Evolutionary conservation across 163 green algal genomes (phyloP), one percentile per base, ranked within the genome.

Genomic region (Chlamydomonas reinhardtii): DNA sequence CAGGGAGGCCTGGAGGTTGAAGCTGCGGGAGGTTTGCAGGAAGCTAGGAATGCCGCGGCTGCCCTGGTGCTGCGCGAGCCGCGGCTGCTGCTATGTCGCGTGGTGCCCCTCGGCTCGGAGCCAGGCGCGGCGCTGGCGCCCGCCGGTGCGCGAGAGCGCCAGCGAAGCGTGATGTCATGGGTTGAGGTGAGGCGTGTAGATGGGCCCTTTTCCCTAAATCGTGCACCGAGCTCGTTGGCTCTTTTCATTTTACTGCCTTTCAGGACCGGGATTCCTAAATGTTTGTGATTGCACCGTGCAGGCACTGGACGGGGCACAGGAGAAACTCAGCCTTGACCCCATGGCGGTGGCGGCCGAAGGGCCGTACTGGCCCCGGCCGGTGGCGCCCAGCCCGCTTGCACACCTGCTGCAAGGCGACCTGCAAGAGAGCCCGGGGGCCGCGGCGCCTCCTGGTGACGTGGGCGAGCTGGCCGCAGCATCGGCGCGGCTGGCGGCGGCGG

Each of bases 21-120:
- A 20, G 62, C 25, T 5, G 62, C 2, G 8, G 62, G 24, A 4
- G 62, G 22, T 39, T 54, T 6, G 43, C 43, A 19, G 31, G 66
- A 31, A 16, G 66, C 66, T 0, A 31, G 31, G 31, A 4, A 4
- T 16, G 11, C 37, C 0, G 66, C 66, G 66, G 31, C 31, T 6
- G 31, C 16, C 12, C 15, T 73, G 31, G 66, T 17, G 31, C 31
- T 15, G 31, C 22, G 22, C 22, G 77, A 52, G 29, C 79, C 79
- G 32, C 68, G 48, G 79, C 68, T 85, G 48, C 79, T 85, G 79
- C 68, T 85, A 68, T 77, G 79, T 34, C 68, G 52, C 5, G 32
- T 85, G 68, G 12, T 77, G 29, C 24, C 68, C 25, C 66, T 31
- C 1, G 48, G 48, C 11, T 9, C 64, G 64, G 29, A 19, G 29